phyloP scores from a whole-genome alignment of 2,329 filamentous ascomycete genomes.

The Aspergillus phoenicis region DNA sequence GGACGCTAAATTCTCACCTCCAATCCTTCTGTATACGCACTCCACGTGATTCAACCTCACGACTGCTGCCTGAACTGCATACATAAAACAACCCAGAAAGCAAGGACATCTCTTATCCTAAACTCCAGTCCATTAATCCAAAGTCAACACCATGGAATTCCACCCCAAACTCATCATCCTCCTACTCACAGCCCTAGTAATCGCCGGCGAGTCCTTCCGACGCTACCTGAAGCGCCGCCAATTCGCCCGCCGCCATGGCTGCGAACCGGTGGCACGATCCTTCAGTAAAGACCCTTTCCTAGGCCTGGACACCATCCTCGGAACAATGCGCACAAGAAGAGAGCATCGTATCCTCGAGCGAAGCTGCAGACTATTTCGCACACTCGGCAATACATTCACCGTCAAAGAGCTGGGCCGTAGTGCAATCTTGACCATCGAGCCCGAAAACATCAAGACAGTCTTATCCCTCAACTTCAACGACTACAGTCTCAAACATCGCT shows the following conservation, averaged over 20 bases:
- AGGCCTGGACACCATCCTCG: conserved; percentile 15
- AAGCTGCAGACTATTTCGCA: not conserved
- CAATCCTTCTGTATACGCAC: too few relatives aligned
- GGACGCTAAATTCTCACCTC: too few relatives aligned
- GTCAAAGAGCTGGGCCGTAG: conserved; percentile 14
- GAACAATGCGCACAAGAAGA: not conserved
- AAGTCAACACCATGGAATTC: not conserved
- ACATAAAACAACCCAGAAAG: too few relatives aligned
- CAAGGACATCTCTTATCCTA: too few relatives aligned
- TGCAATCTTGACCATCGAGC: conserved; percentile 27
- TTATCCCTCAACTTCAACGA: too few relatives aligned
- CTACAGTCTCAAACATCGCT: too few relatives aligned
- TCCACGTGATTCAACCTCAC: too few relatives aligned
- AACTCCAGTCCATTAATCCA: too few relatives aligned
- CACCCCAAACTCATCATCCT: not conserved
- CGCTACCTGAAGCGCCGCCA: conserved; percentile 22
- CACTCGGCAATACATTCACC: conserved; percentile 16
- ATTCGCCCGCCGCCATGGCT: conserved; percentile 20
- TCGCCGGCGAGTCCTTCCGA: conserved; percentile 1
- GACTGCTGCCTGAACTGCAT: too few relatives aligned
- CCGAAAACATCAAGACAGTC: too few relatives aligned
- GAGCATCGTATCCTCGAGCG: conserved; percentile 6
- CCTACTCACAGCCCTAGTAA: not conserved
- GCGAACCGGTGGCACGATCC: conserved; percentile 17
- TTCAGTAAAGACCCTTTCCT: conserved; percentile 22